Percentiles rank a stretch among this genome's conserved stretches.
phyloP scores from a whole-genome alignment of 371 early-diverging fungal species.

The Apophysomyces ossiformis region DNA sequence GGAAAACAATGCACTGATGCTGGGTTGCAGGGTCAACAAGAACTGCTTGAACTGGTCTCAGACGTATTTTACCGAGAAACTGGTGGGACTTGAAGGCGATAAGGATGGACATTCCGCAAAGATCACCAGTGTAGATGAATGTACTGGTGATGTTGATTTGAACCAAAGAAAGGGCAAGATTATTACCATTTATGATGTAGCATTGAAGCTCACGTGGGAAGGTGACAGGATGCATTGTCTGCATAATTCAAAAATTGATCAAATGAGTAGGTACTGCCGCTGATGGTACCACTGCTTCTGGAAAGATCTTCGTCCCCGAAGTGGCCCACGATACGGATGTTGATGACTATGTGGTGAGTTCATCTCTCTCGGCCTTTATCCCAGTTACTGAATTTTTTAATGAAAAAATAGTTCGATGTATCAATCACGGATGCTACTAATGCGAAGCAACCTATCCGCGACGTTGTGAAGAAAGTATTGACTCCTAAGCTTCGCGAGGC shows the following conservation, averaged over 20 bases:
- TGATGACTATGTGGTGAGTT: slow-evolving; percentile 79
- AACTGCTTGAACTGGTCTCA: slow-evolving; percentile 86
- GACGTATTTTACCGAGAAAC: slow-evolving; percentile 60
- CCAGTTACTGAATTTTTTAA: background rate
- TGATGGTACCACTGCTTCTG: slow-evolving; percentile 72
- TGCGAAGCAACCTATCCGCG: slow-evolving; percentile 68
- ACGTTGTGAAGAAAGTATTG: slow-evolving; percentile 73
- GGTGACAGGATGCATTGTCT: slow-evolving; percentile 44
- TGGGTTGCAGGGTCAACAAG: slow-evolving; percentile 75
- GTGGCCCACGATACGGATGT: slow-evolving; percentile 87
- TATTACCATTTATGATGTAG: slow-evolving; percentile 83
- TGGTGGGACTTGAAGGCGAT: slow-evolving; percentile 54
- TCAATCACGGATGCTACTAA: slow-evolving; percentile 63
- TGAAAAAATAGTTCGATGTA: slow-evolving; percentile 70
- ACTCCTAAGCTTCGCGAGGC: slow-evolving; percentile 65
- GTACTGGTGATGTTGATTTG: slow-evolving; percentile 81
- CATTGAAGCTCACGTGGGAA: slow-evolving; percentile 71
- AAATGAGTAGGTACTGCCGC: slow-evolving; percentile 51
- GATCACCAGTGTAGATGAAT: slow-evolving; percentile 58
- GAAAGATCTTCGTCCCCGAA: slow-evolving; percentile 88
- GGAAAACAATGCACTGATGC: background rate
- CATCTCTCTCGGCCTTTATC: background rate
- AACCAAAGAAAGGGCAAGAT: slow-evolving; percentile 91
- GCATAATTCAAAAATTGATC: background rate
- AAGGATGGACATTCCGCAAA: slow-evolving; percentile 54